Base-by-base conservation (phyloP, 106 monocot species). In the Phalaenopsis equestris region DNA sequence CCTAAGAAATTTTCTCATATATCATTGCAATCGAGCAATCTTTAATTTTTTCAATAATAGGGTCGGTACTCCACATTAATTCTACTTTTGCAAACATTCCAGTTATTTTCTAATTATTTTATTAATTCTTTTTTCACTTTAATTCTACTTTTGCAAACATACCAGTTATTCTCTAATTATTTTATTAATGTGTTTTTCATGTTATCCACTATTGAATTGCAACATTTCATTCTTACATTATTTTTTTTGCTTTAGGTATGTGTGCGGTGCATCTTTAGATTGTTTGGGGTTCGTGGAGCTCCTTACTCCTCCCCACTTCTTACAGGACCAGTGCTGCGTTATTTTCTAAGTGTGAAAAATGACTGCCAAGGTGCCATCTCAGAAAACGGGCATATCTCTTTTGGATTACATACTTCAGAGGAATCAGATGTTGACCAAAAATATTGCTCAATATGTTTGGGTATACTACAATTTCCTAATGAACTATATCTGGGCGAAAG, bases 191-290 rank as follows among this genome's bases (percentile, higher is more conserved):
- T 17, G 0, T 48, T 48, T 48, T 48, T 11, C 52, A 52, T 52
- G 52, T 52, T 14, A 61, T n/a, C 61, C 4, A 61, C 6, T 1
- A 61, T 61, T 61, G 18, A 4, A 21, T 61, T 61, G 1, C 21
- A 57, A 45, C 10, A 42, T 23, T 30, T 78, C 1, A 75, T 9
- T 30, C 18, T 11, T 2, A 6, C 49, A 21, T 61, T 36, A 56
- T 48, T 76, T 56, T n/a, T 75, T 2, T 15, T 30, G n/a, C 6
- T 80, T 8, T 72, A 92, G 95, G 91, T 89, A 23, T 95, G 95
- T 76, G 80, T 84, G 76, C 88, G 93, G 80, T 96, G 96, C 84
- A 88, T 96, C 73, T 90, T 93, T 77, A 88, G 96, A 8, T 76
- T 91, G 30, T 91, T 87, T 75, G 90, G 90, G 7, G 67, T 87